Conservation (phyloP, 352 stramenopile species). For the Lagenidium giganteum region DNA sequence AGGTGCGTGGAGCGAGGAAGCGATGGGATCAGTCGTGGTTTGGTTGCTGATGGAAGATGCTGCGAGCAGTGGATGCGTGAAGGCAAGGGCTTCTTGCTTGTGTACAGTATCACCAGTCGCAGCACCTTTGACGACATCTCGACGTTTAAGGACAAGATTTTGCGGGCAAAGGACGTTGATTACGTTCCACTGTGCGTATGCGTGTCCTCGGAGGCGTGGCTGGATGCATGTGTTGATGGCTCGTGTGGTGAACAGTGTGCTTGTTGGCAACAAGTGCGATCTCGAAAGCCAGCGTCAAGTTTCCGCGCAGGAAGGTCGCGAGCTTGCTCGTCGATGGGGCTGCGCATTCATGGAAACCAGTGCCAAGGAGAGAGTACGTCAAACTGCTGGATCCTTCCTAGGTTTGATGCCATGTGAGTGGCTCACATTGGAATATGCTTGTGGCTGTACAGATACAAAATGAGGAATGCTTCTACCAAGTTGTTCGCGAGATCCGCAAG, state of each 20-base stretch:
- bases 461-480: conserved; percentile 88
- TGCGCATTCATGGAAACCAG: conserved; percentile 87
- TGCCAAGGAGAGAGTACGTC: conserved; percentile 80
- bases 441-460: conserved; percentile 85
- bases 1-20: conserved; percentile 49
- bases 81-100: conserved; percentile 87
- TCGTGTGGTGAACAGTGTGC: conserved; percentile 32
- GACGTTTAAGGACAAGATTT: conserved; percentile 88
- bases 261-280: conserved; percentile 89
- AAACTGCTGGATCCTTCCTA: not conserved
- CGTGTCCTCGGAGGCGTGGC: not conserved
- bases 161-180: conserved; percentile 86
- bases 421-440: too few relatives aligned
- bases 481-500: conserved; percentile 84
- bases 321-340: conserved; percentile 68
- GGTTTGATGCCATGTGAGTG: too few relatives aligned
- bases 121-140: conserved; percentile 89
- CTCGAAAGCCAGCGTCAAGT: conserved; percentile 74
- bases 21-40: too few relatives aligned
- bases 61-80: conserved; percentile 87
- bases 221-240: not conserved
- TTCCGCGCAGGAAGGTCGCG: conserved; percentile 49
- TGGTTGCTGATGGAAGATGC: not conserved
- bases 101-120: conserved; percentile 87
- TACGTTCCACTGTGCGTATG: conserved; percentile 67